These are phyloP conservation scores for Fusarium vanettenii DNA, from an alignment of 2,329 filamentous ascomycete genomes.

Conservation along the genomic window DNA sequence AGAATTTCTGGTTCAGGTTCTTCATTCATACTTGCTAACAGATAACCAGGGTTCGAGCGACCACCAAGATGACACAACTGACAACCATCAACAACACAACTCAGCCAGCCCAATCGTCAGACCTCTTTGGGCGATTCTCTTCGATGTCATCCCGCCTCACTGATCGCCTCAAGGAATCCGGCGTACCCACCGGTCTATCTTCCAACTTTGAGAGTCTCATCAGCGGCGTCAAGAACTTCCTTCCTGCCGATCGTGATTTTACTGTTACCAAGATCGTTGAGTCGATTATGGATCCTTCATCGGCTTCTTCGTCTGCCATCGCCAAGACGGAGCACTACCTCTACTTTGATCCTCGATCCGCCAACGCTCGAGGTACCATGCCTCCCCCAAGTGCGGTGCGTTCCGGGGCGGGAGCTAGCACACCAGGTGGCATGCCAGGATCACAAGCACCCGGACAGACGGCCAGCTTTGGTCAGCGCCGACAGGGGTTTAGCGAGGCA, in stretches of 20 bases:
- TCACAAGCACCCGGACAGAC: constrained; percentile 70
- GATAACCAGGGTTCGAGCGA: constrained; percentile 78
- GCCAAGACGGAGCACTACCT: constrained; percentile 96
- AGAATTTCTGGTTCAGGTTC: constrained; percentile 47
- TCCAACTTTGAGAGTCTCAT: constrained; percentile 95
- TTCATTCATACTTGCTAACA: constrained; percentile 36
- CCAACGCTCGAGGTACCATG: constrained; percentile 92
- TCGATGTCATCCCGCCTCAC: constrained; percentile 92
- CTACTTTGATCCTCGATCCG: constrained; percentile 95
- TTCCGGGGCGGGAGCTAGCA: constrained; percentile 53
- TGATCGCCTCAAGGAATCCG: constrained; percentile 91
- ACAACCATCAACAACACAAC: constrained; percentile 84
- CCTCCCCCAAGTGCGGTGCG: constrained; percentile 78
- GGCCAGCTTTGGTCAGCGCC: constrained; percentile 89
- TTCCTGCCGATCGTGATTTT: constrained; percentile 95
- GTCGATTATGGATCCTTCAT: constrained; percentile 94
- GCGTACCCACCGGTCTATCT: constrained; percentile 74
- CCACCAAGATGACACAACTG: constrained; percentile 98
- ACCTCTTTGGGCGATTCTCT: constrained; percentile 93
- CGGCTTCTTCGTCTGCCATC: constrained; percentile 90
- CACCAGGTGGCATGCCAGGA: constrained; percentile 63
- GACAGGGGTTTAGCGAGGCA: constrained; percentile 90
- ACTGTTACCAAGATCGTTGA: constrained; percentile 98
- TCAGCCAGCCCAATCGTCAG: constrained; percentile 71
- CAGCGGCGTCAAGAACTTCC: constrained; percentile 96